These are phyloP conservation scores for Solanum virginianum DNA, from an alignment of 257 asterid species.

Conservation along the genomic window DNA sequence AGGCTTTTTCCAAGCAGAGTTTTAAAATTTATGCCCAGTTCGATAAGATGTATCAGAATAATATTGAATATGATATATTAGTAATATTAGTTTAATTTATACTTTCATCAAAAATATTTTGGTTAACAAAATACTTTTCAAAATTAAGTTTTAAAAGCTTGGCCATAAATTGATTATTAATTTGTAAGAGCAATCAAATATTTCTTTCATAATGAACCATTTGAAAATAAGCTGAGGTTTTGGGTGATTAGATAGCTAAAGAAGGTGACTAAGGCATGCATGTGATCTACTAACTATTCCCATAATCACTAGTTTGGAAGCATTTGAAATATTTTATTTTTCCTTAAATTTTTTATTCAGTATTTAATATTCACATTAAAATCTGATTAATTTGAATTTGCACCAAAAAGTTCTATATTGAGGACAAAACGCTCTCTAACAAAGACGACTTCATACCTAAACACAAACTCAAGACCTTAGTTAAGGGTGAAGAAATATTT, in stretches of 20 bases:
- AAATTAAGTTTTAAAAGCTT: not conserved
- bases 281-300: conserved; percentile 1
- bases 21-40: not conserved
- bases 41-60: not conserved
- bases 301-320: conserved; percentile 12
- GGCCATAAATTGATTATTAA: not conserved
- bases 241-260: conserved; percentile 13
- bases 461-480: too few species aligned
- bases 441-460: too few species aligned
- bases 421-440: too few species aligned
- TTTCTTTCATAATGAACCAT: not conserved
- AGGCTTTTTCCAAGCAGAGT: not conserved
- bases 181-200: not conserved
- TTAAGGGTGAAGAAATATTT: too few species aligned
- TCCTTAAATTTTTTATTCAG: too few species aligned
- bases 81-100: too few species aligned
- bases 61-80: not conserved
- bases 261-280: conserved; percentile 10
- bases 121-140: not conserved
- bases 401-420: too few species aligned
- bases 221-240: conserved; percentile 9
- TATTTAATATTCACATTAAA: too few species aligned
- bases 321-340: not conserved
- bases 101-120: too few species aligned
- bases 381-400: too few species aligned